Percentiles rank a stretch among this genome's conserved stretches.
phyloP scores from a whole-genome alignment of 2,329 filamentous ascomycete genomes.

The Cytospora piceicola region DNA sequence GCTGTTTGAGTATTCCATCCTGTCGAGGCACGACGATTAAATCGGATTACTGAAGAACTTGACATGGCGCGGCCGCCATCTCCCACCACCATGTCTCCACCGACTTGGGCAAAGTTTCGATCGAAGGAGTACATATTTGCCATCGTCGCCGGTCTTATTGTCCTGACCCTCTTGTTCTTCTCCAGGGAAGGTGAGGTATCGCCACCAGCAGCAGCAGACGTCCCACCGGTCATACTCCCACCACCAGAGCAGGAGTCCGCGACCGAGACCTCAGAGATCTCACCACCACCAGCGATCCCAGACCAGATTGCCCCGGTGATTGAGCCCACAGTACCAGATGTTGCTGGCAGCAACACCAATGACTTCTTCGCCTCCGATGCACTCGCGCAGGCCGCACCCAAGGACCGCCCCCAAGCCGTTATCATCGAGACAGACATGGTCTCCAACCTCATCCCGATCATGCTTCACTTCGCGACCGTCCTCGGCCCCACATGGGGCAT shows the following conservation, averaged over 20 bases:
- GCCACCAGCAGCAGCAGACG: constrained; percentile 11
- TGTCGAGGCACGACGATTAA: neutral
- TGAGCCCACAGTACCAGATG: neutral
- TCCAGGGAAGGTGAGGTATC: neutral
- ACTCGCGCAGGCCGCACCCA: neutral
- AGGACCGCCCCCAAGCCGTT: constrained; percentile 25
- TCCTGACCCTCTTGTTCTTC: constrained; percentile 18
- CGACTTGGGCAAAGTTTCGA: constrained; percentile 16
- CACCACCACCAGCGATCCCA: neutral
- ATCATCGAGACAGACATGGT: constrained; percentile 31
- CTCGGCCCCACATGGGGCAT: constrained; percentile 48
- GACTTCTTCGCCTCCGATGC: neutral
- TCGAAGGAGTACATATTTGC: constrained; percentile 26
- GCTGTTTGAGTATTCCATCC: neutral
- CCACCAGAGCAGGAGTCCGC: neutral
- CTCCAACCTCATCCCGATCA: constrained; percentile 36
- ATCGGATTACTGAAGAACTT: neutral
- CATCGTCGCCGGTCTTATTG: constrained; percentile 14
- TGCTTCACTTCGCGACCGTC: constrained; percentile 35
- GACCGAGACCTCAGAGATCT: neutral
- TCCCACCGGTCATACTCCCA: neutral
- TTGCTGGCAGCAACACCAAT: neutral
- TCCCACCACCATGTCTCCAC: constrained; percentile 16
- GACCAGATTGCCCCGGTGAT: neutral
- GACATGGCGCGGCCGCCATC: constrained; percentile 21